phyloP scores from a whole-genome alignment of 495 filamentous ascomycete species.

The Neurospora sublineolata region DNA sequence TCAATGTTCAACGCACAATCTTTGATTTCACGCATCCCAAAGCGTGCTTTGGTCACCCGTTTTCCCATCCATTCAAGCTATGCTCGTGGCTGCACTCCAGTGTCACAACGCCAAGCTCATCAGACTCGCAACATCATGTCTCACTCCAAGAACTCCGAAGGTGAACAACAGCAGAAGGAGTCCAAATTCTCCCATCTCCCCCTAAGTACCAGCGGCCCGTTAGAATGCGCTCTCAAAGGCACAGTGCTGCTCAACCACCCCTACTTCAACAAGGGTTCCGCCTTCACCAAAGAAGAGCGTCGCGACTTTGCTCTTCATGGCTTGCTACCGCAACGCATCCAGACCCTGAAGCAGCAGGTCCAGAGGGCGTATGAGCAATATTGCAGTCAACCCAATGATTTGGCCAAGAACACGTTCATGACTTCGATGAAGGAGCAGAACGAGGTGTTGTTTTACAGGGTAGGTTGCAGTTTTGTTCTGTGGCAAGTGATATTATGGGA shows the following conservation, averaged over 20 bases:
- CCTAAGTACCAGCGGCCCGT: constrained; percentile 50
- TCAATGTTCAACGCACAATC: not conserved
- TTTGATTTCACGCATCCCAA: not conserved
- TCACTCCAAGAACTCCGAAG: not conserved
- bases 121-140: not conserved
- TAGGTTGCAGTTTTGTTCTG: constrained; percentile 11
- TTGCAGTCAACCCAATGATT: constrained; percentile 40
- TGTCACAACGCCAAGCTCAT: not conserved
- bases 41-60: not conserved
- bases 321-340: constrained; percentile 57
- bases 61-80: not conserved
- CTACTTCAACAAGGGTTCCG: constrained; percentile 77
- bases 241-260: constrained; percentile 52
- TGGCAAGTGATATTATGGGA: not conserved
- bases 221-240: constrained; percentile 50
- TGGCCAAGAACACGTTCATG: constrained; percentile 79
- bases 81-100: not conserved
- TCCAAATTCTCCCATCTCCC: constrained; percentile 49
- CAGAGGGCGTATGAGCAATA: constrained; percentile 76
- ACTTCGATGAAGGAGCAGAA: constrained; percentile 81
- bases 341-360: constrained; percentile 72
- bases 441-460: constrained; percentile 63
- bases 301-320: constrained; percentile 57
- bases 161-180: constrained; percentile 12
- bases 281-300: constrained; percentile 58